phyloP scores from a whole-genome alignment of 148 eudicot genomes.

The Vaccinium darrowii region DNA sequence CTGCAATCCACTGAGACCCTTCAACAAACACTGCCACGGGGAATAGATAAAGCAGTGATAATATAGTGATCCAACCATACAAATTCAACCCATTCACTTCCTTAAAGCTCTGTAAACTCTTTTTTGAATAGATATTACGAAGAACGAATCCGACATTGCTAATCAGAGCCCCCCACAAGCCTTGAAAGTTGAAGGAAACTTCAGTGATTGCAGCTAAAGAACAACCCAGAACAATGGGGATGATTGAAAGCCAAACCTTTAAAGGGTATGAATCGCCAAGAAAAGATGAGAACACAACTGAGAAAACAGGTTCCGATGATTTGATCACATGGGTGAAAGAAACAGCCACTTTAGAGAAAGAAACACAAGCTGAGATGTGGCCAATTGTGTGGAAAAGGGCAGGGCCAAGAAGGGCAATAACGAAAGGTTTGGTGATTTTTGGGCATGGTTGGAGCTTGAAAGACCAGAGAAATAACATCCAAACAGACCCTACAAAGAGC shows the following conservation, averaged over 20 bases:
- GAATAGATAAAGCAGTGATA: conserved; percentile 69
- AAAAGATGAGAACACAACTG: conserved; percentile 69
- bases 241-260: conserved; percentile 71
- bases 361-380: conserved; percentile 86
- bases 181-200: conserved; percentile 74
- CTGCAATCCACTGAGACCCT: conserved; percentile 82
- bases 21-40: conserved; percentile 81
- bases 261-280: conserved; percentile 74
- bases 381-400: conserved; percentile 90
- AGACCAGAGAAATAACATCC: conserved; percentile 76
- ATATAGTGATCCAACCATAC: conserved; percentile 77
- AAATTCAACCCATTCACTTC: conserved; percentile 86
- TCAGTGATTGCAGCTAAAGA: conserved; percentile 84
- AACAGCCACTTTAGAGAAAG: conserved; percentile 92
- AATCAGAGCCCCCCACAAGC: conserved; percentile 86
- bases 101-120: conserved; percentile 72
- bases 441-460: conserved; percentile 75
- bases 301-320: conserved; percentile 80
- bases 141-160: conserved; percentile 89
- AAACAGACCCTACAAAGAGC: conserved; percentile 73
- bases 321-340: conserved; percentile 90
- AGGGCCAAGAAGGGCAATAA: conserved; percentile 71
- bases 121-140: conserved; percentile 78
- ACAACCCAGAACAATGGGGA: conserved; percentile 86
- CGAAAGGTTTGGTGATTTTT: conserved; percentile 66